Percentiles rank a stretch among this genome's conserved stretches.
phyloP scores from a whole-genome alignment of 2,329 filamentous ascomycete species.

The Xylariaceae sp. region DNA sequence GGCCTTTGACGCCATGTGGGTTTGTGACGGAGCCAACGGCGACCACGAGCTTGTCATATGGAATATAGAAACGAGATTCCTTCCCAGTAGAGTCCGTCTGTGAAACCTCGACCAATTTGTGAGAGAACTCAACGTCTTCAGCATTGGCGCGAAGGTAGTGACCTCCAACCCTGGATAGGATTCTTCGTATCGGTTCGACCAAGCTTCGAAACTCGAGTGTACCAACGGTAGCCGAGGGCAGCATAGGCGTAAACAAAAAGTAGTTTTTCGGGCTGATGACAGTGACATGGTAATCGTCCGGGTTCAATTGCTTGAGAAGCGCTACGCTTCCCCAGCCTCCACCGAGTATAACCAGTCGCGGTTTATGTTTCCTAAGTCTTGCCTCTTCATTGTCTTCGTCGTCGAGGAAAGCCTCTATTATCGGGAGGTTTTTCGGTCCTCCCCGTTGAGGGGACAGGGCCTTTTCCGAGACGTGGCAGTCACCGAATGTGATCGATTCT shows the following conservation, averaged over 20 bases:
- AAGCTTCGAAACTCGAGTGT: slow-evolving; percentile 87
- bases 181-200: slow-evolving; percentile 86
- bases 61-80: slow-evolving; percentile 83
- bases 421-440: slow-evolving; percentile 92
- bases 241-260: slow-evolving; percentile 97
- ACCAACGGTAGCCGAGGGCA: slow-evolving; percentile 93
- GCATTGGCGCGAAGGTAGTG: slow-evolving; percentile 88
- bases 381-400: slow-evolving; percentile 77
- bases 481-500: slow-evolving; percentile 59
- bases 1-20: slow-evolving; percentile 88
- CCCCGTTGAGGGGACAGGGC: slow-evolving; percentile 78
- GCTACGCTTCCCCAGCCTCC: slow-evolving; percentile 95
- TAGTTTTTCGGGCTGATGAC: slow-evolving; percentile 94
- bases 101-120: slow-evolving; percentile 84
- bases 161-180: slow-evolving; percentile 71
- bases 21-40: slow-evolving; percentile 91
- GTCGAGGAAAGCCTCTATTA: slow-evolving; percentile 81
- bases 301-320: slow-evolving; percentile 81
- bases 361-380: slow-evolving; percentile 75
- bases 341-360: slow-evolving; percentile 85
- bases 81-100: slow-evolving; percentile 67
- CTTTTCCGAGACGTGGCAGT: slow-evolving; percentile 78
- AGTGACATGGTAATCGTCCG: slow-evolving; percentile 92
- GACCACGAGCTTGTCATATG: slow-evolving; percentile 94
- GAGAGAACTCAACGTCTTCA: slow-evolving; percentile 84